Evolutionary conservation across 2,329 filamentous ascomycete genomes (phyloP).

Genomic region (Amauroascus verrucosus): DNA sequence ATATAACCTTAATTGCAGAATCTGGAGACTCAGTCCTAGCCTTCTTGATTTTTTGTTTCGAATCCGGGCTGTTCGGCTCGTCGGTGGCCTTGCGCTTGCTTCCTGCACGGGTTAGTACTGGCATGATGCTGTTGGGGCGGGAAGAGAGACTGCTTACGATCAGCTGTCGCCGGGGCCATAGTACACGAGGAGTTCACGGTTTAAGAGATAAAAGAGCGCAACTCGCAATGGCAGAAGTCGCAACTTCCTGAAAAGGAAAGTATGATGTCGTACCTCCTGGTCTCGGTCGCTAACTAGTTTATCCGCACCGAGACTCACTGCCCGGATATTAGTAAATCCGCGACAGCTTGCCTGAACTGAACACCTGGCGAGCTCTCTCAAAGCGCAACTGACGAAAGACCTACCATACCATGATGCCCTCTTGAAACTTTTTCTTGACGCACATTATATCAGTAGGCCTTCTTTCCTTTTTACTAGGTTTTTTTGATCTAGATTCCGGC

Average conservation of each 20-base stretch:
- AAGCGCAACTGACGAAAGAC: background rate
- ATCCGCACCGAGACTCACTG: background rate
- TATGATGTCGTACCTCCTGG: slow-evolving; percentile 4
- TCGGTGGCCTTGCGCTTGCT: slow-evolving; percentile 44
- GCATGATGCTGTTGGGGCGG: slow-evolving; percentile 10
- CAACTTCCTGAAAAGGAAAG: background rate
- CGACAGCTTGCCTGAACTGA: background rate
- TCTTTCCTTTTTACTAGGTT: background rate
- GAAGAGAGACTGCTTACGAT: slow-evolving; percentile 24
- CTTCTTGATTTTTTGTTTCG: slow-evolving; percentile 38
- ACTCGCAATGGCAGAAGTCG: background rate
- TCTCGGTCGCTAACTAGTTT: background rate
- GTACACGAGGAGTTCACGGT: background rate
- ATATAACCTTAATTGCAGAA: slow-evolving; percentile 26
- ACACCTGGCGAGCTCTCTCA: background rate
- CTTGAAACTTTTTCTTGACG: background rate
- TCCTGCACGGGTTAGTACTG: slow-evolving; percentile 18
- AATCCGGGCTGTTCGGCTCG: slow-evolving; percentile 35
- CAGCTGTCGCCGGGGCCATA: slow-evolving; percentile 24
- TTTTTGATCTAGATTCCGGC: background rate
- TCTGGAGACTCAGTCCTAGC: slow-evolving; percentile 40
- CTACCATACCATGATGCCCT: background rate
- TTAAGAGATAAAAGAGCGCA: background rate
- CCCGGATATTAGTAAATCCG: background rate
- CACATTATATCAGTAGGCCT: too few relatives aligned